phyloP scores from a whole-genome alignment of 352 stramenopile genomes.

The Pythium sukuiense region DNA sequence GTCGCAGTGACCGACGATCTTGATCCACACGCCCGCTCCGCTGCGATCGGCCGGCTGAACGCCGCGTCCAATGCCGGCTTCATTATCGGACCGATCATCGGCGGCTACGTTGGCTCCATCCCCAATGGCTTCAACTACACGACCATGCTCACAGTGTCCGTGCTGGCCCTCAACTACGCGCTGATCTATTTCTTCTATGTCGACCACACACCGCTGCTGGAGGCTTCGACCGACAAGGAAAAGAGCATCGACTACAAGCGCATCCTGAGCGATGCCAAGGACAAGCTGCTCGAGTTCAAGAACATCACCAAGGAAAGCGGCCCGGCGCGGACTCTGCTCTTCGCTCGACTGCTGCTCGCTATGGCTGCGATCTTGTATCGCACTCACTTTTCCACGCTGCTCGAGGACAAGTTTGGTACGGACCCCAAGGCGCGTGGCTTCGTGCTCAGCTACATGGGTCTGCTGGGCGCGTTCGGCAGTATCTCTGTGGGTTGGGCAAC shows the following conservation, averaged over 20 bases:
- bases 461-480: slow-evolving; percentile 66
- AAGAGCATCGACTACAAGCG: slow-evolving; percentile 24
- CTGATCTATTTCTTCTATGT: slow-evolving; percentile 61
- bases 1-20: slow-evolving; percentile 66
- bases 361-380: slow-evolving; percentile 79
- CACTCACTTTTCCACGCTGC: slow-evolving; percentile 72
- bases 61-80: slow-evolving; percentile 73
- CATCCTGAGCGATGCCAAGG: slow-evolving; percentile 44
- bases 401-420: slow-evolving; percentile 80
- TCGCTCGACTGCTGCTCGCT: slow-evolving; percentile 69
- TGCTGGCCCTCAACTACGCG: slow-evolving; percentile 72
- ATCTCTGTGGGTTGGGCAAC: slow-evolving; percentile 59
- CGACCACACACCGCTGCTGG: slow-evolving; percentile 21
- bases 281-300: slow-evolving; percentile 64
- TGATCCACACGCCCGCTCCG: slow-evolving; percentile 33
- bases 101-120: slow-evolving; percentile 65
- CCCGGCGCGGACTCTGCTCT: slow-evolving; percentile 61
- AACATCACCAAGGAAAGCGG: slow-evolving; percentile 65
- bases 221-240: slow-evolving; percentile 14
- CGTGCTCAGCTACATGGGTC: slow-evolving; percentile 80
- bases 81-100: slow-evolving; percentile 69
- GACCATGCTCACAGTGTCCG: slow-evolving; percentile 59
- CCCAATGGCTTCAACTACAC: slow-evolving; percentile 84
- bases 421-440: slow-evolving; percentile 64
- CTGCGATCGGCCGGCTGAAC: slow-evolving; percentile 70